A percentile compares a stretch with the other conserved stretches of the same genome.
phyloP scores from a whole-genome alignment of 129 eudicot species.

The Dittrichia graveolens region DNA sequence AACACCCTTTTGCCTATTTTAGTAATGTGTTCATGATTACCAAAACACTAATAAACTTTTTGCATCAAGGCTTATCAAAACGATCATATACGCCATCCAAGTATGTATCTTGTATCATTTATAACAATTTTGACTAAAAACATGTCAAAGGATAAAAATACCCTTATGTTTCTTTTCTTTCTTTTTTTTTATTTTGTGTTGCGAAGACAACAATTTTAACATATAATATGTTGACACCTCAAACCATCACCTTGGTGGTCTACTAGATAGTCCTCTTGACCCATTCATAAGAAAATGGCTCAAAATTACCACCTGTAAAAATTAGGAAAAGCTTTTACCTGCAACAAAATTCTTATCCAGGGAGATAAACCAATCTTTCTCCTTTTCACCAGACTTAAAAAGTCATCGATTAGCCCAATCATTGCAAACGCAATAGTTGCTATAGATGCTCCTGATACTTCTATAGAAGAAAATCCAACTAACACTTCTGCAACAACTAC shows the following conservation, averaged over 20 bases:
- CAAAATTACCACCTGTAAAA: neutral
- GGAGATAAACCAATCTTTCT: conserved; percentile 48
- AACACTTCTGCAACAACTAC: conserved; percentile 66
- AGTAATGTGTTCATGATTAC: neutral
- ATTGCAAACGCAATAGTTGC: conserved; percentile 78
- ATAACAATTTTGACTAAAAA: neutral
- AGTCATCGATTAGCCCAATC: conserved; percentile 77
- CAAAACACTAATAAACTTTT: neutral
- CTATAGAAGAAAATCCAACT: conserved; percentile 73
- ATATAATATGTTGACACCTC: too few species aligned
- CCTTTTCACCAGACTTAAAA: conserved; percentile 46
- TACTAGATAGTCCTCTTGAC: too few species aligned
- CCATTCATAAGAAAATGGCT: neutral
- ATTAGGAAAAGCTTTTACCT: conserved; percentile 50
- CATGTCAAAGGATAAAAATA: too few species aligned
- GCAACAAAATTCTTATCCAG: conserved; percentile 59
- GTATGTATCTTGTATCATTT: too few species aligned
- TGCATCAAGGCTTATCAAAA: too few species aligned
- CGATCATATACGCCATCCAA: too few species aligned
- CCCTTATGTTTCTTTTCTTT: too few species aligned
- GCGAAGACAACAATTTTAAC: too few species aligned
- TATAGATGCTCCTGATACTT: conserved; percentile 67
- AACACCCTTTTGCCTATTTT: conserved; percentile 1
- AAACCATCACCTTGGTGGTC: too few species aligned
- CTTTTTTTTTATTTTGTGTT: too few species aligned